Percentiles rank a stretch among this genome's conserved stretches.
Evolutionary conservation across 352 stramenopile species (phyloP).

Genomic region (Sclerospora graminicola): DNA sequence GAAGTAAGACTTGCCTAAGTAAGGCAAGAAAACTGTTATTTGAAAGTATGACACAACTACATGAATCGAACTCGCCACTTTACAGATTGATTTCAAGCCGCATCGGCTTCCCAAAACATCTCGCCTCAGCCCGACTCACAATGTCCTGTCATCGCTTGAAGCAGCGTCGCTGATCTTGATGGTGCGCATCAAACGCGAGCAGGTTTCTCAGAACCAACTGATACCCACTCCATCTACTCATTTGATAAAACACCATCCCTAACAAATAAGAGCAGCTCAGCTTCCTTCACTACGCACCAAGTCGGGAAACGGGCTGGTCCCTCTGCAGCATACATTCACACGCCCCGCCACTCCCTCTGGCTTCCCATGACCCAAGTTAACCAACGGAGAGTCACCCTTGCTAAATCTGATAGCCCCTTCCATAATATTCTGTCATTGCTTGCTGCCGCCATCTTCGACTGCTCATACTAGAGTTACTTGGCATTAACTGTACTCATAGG

Average conservation of each 20-base stretch:
- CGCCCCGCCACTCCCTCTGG: slow-evolving; percentile 14
- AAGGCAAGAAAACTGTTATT: slow-evolving; percentile 15
- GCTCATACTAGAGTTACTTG: slow-evolving; percentile 55
- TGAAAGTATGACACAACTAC: slow-evolving; percentile 23
- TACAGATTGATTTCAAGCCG: slow-evolving; percentile 31
- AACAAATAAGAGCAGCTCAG: slow-evolving; percentile 26
- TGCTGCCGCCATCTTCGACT: slow-evolving; percentile 10
- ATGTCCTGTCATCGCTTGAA: slow-evolving; percentile 21
- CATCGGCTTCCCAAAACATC: slow-evolving; percentile 12
- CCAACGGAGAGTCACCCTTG: slow-evolving; percentile 12
- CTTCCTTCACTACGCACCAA: slow-evolving; percentile 14
- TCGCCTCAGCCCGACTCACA: slow-evolving; percentile 19
- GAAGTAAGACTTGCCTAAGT: not conserved
- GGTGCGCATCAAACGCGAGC: slow-evolving; percentile 14
- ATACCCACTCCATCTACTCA: slow-evolving; percentile 20
- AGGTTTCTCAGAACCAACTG: slow-evolving; percentile 10
- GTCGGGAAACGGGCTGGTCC: slow-evolving; percentile 9
- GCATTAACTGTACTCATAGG: slow-evolving; percentile 84
- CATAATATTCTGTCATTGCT: slow-evolving; percentile 11
- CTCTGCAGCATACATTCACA: slow-evolving; percentile 14
- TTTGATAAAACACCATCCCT: slow-evolving; percentile 12
- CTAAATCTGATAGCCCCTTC: slow-evolving; percentile 18
- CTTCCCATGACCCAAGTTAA: slow-evolving; percentile 25
- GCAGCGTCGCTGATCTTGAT: slow-evolving; percentile 20
- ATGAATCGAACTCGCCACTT: slow-evolving; percentile 30